These are phyloP conservation scores for Apiospora phragmitis DNA, from an alignment of 2,329 filamentous ascomycete species.

Conservation along the genomic window DNA sequence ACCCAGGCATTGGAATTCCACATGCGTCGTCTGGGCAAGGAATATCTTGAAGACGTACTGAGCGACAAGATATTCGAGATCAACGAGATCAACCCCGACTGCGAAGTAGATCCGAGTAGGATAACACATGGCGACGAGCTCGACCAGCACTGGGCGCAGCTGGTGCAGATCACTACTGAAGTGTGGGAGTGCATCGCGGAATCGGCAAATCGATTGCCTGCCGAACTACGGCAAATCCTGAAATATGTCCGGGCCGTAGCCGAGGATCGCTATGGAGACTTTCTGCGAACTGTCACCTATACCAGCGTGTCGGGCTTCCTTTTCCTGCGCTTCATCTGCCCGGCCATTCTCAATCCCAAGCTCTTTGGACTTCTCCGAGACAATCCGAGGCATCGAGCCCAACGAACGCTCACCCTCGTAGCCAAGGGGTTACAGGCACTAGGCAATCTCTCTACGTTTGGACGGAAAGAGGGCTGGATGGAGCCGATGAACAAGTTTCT, in stretches of 20 bases:
- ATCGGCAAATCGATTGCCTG: constrained; percentile 74
- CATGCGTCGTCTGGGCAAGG: constrained; percentile 90
- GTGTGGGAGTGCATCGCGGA: constrained; percentile 82
- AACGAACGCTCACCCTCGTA: constrained; percentile 87
- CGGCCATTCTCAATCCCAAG: constrained; percentile 93
- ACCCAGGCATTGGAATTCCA: constrained; percentile 94
- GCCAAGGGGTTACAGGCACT: constrained; percentile 90
- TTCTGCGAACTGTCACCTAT: constrained; percentile 83
- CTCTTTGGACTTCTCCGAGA: constrained; percentile 83
- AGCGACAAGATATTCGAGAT: constrained; percentile 86
- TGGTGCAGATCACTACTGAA: constrained; percentile 76
- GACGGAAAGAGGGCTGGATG: constrained; percentile 98
- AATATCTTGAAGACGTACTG: constrained; percentile 86
- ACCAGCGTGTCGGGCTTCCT: constrained; percentile 94
- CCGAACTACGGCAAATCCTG: constrained; percentile 81
- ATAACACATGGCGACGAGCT: constrained; percentile 68
- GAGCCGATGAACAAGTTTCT: constrained; percentile 96
- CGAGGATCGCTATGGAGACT: constrained; percentile 92
- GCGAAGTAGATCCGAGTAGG: constrained; percentile 90
- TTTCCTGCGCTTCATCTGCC: constrained; percentile 93
- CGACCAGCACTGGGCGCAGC: constrained; percentile 77
- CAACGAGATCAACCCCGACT: constrained; percentile 86
- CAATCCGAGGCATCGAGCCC: constrained; percentile 78
- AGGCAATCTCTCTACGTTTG: constrained; percentile 87
- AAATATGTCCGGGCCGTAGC: constrained; percentile 91